Evolutionary conservation across 1,284 basidiomycete species (phyloP).

Genomic region (Ganoderma multipileum): DNA sequence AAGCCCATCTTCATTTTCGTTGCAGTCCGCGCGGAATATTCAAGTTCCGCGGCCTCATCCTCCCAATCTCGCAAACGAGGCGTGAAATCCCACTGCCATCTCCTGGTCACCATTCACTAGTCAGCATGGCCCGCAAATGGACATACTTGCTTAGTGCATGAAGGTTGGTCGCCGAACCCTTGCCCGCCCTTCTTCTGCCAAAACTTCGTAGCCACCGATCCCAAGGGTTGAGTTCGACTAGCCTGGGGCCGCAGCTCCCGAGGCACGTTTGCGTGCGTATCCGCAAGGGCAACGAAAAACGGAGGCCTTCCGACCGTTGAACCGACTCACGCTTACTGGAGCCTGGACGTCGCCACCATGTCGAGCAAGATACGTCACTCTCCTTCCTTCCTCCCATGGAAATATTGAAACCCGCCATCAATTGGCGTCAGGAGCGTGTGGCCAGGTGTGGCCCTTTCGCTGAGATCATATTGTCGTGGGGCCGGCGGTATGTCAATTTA

Average conservation of each 20-base stretch:
- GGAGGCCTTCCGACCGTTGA: too few species aligned
- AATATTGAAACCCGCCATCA: background rate
- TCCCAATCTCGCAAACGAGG: background rate
- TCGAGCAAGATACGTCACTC: background rate
- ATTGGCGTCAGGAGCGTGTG: background rate
- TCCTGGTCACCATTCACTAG: background rate
- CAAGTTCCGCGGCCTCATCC: background rate
- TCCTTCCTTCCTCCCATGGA: too few species aligned
- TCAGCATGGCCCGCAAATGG: background rate
- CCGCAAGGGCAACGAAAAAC: background rate
- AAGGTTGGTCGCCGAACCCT: background rate
- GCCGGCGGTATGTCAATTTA: too few species aligned
- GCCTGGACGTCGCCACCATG: too few species aligned
- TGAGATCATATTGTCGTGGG: background rate
- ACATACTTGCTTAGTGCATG: background rate
- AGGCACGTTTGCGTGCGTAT: background rate
- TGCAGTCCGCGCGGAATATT: background rate
- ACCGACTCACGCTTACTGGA: too few species aligned
- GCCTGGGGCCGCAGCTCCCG: background rate
- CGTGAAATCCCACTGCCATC: background rate
- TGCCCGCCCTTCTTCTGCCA: background rate
- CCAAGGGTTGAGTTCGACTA: background rate
- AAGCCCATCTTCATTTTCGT: background rate
- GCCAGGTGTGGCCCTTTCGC: background rate
- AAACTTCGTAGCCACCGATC: background rate